Base-by-base conservation (phyloP, 257 asterid genomes). In the Asclepias syriaca region DNA sequence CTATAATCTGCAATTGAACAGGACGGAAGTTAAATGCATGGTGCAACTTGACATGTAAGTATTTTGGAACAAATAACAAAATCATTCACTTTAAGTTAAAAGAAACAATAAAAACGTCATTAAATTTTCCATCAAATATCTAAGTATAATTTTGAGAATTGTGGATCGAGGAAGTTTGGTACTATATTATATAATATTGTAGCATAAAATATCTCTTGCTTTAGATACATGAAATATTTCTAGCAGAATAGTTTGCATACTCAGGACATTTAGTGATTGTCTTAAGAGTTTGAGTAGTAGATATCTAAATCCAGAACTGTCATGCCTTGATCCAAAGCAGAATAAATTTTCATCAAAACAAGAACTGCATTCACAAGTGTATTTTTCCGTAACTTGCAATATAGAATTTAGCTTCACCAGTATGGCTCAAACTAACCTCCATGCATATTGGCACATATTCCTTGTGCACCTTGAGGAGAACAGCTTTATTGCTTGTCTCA, bases 381-480 rank as follows among this genome's bases (percentile, higher is more conserved):
- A 37, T 14, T 8, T 29, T 29, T 32, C 3, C 12, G 18, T 61
- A 27, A 29, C 14, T 13, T 15, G 5, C 32, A 46, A 27, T 15
- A 32, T 24, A 11, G 46, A 61, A 61, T 61, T 29, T 15, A 61
- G 66, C 19, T 61, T 45, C 22, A 61, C 22, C 48, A 14, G 14
- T 29, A 32, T 34, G 19, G 22, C 21, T 37, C 48, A 51, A 27
- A 68, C 98, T 82, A 49, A 95, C 99, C 97, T 95, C 99, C 99
- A 95, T 95, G 86, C 96, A 95, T 72, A 95, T 88, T 37, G 97
- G 88, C 79, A 95, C 99, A 71, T 90, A 95, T 77, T 95, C 98
- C 92, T 95, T 95, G 77, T 92, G 98, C 78, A 80, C 94, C 81
- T 92, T 95, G 64, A 95, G 91, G 76, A 95, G 85, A 65, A 83